Base-by-base conservation (phyloP, 1,284 basidiomycete genomes). In the Sutorius eximius region DNA sequence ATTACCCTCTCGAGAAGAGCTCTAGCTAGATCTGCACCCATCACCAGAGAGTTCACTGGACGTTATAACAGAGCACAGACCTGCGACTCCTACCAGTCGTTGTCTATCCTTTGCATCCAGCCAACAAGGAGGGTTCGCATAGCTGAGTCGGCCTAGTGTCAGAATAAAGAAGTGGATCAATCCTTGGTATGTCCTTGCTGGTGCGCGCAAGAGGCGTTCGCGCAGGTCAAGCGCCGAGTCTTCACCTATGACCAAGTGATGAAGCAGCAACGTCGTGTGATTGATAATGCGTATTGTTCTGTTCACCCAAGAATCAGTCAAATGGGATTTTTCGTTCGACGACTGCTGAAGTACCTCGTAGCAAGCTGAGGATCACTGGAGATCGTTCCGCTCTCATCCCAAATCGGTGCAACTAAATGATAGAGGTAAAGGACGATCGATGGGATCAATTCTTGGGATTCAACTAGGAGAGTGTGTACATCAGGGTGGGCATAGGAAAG, bases 121-220 rank as follows among this genome's bases (percentile, higher is more conserved):
- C 77, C 83, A 87, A 32, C 82, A 78, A 9, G 89, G 88, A 3
- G 82, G 74, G 47, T 84, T 83, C 3, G 85, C 85, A 60, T 85
- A 93, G 51, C 85, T 83, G 52, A 94, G 75, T 53, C 86, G 76
- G 29, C 91, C 89, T 51, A 95, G 80, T 5, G 85, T 82, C 10
- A 91, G 82, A 34, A 87, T 82, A 63, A 92, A 92, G 61, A 86
- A 77, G 63, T 93, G 86, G n/a, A 77, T 77, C n/a, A 90, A 69
- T 20, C 86, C 86, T 59, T 82, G 85, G 69, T 87, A 89, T 44
- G 74, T 72, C 30, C 79, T 77, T 46, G 73, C 70, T 8, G 77
- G 75, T 9, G 81, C 77, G 34, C 75, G 71, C 51, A 81, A 77
- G 30, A 90, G 75, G 64, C 81, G 81, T 34, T 79, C 74, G 22